Percentiles rank a stretch among this genome's conserved stretches.
Evolutionary conservation across 768 basidiomycete genomes (phyloP).

Genomic region (Leccinum imitatum): DNA sequence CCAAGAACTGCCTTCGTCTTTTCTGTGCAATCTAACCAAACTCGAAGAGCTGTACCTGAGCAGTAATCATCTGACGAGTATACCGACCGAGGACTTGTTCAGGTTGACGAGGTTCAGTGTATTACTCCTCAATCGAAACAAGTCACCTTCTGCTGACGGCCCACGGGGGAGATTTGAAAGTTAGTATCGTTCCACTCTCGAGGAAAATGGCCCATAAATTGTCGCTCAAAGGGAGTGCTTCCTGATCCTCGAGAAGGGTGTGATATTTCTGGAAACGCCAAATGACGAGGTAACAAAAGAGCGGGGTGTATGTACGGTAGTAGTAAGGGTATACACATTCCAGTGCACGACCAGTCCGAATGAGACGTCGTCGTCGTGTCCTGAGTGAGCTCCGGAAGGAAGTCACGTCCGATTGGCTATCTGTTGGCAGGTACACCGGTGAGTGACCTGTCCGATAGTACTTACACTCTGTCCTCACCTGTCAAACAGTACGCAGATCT

Average conservation of each 20-base stretch:
- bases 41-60: too few relatives aligned
- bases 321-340: not conserved
- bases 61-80: too few relatives aligned
- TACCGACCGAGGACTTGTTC: too few relatives aligned
- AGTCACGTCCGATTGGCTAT: too few relatives aligned
- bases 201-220: slow-evolving; percentile 23
- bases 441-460: not conserved
- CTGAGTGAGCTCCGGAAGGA: not conserved
- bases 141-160: slow-evolving; percentile 16
- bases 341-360: not conserved
- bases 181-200: slow-evolving; percentile 18
- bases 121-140: too few relatives aligned
- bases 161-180: slow-evolving; percentile 19
- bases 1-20: too few relatives aligned
- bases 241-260: slow-evolving; percentile 27
- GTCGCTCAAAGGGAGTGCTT: slow-evolving; percentile 31
- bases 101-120: too few relatives aligned
- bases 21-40: too few relatives aligned
- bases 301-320: slow-evolving; percentile 8
- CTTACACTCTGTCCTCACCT: slow-evolving; percentile 14
- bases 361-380: not conserved
- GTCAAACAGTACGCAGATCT: slow-evolving; percentile 12
- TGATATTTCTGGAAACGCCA: slow-evolving; percentile 27
- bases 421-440: too few relatives aligned
- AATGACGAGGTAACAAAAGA: slow-evolving; percentile 8